Base-by-base conservation (phyloP, 768 basidiomycete species). In the Pulveroboletus sp. region DNA sequence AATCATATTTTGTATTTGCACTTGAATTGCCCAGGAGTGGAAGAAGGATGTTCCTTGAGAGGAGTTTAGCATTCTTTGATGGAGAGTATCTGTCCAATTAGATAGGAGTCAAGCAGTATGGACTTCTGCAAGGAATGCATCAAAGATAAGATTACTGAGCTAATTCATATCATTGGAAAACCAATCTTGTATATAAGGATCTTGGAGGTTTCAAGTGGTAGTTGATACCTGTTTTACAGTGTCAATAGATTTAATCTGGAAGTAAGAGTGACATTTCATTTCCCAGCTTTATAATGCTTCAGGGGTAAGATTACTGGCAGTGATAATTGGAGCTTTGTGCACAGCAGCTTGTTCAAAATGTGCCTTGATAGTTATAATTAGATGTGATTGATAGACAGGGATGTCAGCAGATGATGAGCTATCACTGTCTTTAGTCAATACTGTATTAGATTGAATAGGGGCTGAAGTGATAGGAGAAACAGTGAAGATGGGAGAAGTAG, bases 181-280 rank as follows among this genome's bases (percentile, higher is more conserved):
- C 54, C 54, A 57, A 18, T 48, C 43, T 17, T 51, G 49, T 1
- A 55, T 43, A 1, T 14, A 6, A 2, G 43, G 43, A 2, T 57
- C 54, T 9, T 45, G 43, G 9, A 45, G 33, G 5, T 35, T 35
- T 33, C 33, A 45, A 6, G 21, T 33, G 10, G 35, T 24, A 2
- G 8, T 14, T 2, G 8, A 2, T 14, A 45, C 33, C 4, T 45
- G 43, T 5, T 33, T 7, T 1, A 18, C 33, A 0, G 21, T 24
- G 2, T 4, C 5, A 8, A 33, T n/a, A 2, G 6, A 10, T 4
- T 45, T 45, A 4, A 26, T 4, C 4, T 4, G 6, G 8, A 46
- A 42, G 46, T 31, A 40, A 32, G 39, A 38, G 28, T 32, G 3
- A 17, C 50, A 30, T 31, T 40, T 38, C 35, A 28, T 37, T 35